Evolutionary conservation across 108 stramenopile genomes (phyloP).

Genomic region (Skeletonema marinoi): DNA sequence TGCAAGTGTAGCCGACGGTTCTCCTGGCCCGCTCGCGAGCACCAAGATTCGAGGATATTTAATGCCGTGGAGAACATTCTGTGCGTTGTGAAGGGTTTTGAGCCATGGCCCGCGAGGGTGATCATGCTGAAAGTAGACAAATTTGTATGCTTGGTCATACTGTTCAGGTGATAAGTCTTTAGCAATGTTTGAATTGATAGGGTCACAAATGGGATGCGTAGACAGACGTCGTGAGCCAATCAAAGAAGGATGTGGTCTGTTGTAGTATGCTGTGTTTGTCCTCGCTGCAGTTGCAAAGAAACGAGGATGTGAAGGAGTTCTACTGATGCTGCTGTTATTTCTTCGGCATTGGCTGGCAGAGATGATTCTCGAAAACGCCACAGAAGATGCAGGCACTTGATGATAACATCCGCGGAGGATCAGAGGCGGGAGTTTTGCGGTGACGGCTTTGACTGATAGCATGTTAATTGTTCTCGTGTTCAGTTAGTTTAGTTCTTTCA

Average conservation of each 20-base stretch:
- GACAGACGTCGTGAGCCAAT: constrained; percentile 12
- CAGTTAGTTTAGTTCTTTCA: neutral
- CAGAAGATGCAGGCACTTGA: constrained; percentile 19
- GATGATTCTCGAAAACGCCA: constrained; percentile 20
- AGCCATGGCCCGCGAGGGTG: constrained; percentile 42
- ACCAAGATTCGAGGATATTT: constrained; percentile 30
- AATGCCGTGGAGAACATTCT: constrained; percentile 18
- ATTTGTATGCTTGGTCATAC: constrained; percentile 35
- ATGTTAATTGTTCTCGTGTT: neutral
- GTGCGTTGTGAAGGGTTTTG: constrained; percentile 21
- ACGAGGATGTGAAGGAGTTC: neutral
- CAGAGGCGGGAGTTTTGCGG: neutral
- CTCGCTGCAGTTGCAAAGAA: neutral
- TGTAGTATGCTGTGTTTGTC: neutral
- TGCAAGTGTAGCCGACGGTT: constrained; percentile 30
- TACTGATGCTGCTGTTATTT: neutral
- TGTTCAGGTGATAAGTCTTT: constrained; percentile 33
- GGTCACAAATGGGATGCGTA: constrained; percentile 26
- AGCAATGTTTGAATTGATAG: constrained; percentile 6
- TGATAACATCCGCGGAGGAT: constrained; percentile 13
- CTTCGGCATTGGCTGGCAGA: neutral
- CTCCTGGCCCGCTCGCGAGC: constrained; percentile 38
- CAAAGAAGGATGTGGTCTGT: neutral
- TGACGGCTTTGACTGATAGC: constrained; percentile 3
- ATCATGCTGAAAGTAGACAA: constrained; percentile 26